Evolutionary conservation across 2,329 filamentous ascomycete genomes (phyloP).

Genomic region (Colletotrichum phormii): DNA sequence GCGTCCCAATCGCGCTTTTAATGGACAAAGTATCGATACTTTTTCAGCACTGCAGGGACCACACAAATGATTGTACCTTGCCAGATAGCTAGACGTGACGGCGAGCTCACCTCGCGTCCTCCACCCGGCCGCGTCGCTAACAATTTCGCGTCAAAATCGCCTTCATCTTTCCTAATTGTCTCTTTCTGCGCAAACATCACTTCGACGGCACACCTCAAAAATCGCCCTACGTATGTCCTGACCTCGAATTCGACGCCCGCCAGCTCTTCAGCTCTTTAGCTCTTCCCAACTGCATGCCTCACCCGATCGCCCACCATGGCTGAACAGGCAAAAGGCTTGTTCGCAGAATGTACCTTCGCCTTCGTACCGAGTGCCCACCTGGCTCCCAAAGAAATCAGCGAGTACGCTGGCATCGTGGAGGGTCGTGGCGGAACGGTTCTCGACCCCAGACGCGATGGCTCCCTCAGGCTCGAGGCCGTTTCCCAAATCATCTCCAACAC

Average conservation of each 20-base stretch:
- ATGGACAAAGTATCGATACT: slow-evolving; percentile 12
- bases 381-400: slow-evolving; percentile 53
- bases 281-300: background rate
- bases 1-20: slow-evolving; percentile 4
- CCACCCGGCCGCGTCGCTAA: slow-evolving; percentile 18
- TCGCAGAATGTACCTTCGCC: slow-evolving; percentile 56
- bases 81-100: slow-evolving; percentile 6
- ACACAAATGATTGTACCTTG: background rate
- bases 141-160: slow-evolving; percentile 29
- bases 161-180: background rate
- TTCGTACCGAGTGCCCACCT: slow-evolving; percentile 58
- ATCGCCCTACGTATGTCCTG: slow-evolving; percentile 16
- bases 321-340: slow-evolving; percentile 47
- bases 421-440: slow-evolving; percentile 64
- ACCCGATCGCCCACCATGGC: slow-evolving; percentile 37
- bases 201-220: background rate
- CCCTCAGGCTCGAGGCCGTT: slow-evolving; percentile 58
- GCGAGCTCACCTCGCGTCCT: slow-evolving; percentile 17
- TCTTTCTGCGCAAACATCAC: slow-evolving; percentile 2
- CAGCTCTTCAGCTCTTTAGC: background rate
- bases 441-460: slow-evolving; percentile 60
- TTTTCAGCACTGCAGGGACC: fast-evolving
- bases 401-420: slow-evolving; percentile 56
- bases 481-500: slow-evolving; percentile 76
- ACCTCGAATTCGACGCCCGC: slow-evolving; percentile 1